Conservation (phyloP, 148 eudicot genomes). For the Rhododendron simsii region DNA sequence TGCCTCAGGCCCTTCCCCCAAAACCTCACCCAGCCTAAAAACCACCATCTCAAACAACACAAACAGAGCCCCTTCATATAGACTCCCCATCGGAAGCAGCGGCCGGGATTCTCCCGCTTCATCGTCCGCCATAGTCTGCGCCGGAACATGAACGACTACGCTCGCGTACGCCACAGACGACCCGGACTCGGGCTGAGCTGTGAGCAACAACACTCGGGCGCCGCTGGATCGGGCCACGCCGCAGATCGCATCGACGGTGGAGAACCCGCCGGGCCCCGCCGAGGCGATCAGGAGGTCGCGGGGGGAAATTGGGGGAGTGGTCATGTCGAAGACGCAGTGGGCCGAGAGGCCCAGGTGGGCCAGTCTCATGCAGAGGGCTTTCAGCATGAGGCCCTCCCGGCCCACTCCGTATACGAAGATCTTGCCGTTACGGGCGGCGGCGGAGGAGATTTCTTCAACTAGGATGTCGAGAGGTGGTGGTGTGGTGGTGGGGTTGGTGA, state of each 20-base stretch:
- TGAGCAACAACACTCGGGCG: slow-evolving; percentile 62
- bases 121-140: slow-evolving; percentile 92
- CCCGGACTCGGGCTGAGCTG: slow-evolving; percentile 62
- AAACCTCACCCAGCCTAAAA: slow-evolving; percentile 51
- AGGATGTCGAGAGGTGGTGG: slow-evolving; percentile 46
- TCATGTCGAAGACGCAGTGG: slow-evolving; percentile 88
- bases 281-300: slow-evolving; percentile 77
- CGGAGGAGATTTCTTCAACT: slow-evolving; percentile 46
- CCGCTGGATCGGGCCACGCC: slow-evolving; percentile 54
- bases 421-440: slow-evolving; percentile 32
- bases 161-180: slow-evolving; percentile 45
- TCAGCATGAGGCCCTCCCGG: slow-evolving; percentile 87
- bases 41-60: slow-evolving; percentile 96
- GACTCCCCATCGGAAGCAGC: slow-evolving; percentile 92
- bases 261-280: slow-evolving; percentile 86
- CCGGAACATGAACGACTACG: slow-evolving; percentile 64
- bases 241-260: slow-evolving; percentile 81
- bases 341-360: slow-evolving; percentile 67
- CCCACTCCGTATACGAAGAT: slow-evolving; percentile 91
- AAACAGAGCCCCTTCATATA: slow-evolving; percentile 79
- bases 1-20: slow-evolving; percentile 49
- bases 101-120: slow-evolving; percentile 27
- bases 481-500: slow-evolving; percentile 46
- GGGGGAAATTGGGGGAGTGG: slow-evolving; percentile 72
- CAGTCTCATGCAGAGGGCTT: slow-evolving; percentile 78